These are phyloP conservation scores for Neurospora sp. DNA, from an alignment of 495 filamentous ascomycete species.

Conservation along the genomic window DNA sequence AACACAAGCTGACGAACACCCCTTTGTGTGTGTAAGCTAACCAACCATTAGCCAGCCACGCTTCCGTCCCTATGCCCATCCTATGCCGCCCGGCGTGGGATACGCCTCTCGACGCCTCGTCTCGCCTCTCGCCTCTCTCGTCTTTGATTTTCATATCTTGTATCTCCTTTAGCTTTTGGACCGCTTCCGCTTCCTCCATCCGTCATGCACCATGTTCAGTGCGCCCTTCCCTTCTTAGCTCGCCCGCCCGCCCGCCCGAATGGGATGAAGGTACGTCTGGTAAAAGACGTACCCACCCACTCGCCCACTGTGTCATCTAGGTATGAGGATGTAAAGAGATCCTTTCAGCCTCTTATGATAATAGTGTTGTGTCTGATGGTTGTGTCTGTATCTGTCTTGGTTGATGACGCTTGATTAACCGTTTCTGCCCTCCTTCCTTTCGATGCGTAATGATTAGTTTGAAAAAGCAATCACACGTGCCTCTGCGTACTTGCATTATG, in stretches of 20 bases:
- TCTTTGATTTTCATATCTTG: not conserved
- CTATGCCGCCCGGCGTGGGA: not conserved
- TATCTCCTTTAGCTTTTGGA: not conserved
- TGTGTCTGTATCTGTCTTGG: not conserved
- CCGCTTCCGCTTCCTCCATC: not conserved
- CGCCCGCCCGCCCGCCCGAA: not conserved
- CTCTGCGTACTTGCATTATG: not conserved
- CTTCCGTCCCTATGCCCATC: not conserved
- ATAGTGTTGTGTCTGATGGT: not conserved
- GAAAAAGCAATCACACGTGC: not conserved
- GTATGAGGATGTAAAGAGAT: not conserved
- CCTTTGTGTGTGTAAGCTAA: not conserved
- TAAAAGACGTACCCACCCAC: not conserved
- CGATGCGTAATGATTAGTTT: not conserved
- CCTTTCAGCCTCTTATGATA: not conserved
- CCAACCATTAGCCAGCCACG: not conserved
- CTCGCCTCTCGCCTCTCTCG: not conserved
- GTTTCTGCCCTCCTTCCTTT: not conserved
- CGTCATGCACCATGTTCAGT: not conserved
- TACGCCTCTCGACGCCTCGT: not conserved
- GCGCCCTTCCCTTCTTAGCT: not conserved
- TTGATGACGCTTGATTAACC: not conserved
- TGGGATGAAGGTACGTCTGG: not conserved
- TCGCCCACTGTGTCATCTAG: not conserved
- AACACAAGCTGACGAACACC: not conserved